Percentiles rank a stretch among this genome's conserved stretches.
Conservation (phyloP, 345 rosid genomes). For the Mallotus nudiflorus region DNA sequence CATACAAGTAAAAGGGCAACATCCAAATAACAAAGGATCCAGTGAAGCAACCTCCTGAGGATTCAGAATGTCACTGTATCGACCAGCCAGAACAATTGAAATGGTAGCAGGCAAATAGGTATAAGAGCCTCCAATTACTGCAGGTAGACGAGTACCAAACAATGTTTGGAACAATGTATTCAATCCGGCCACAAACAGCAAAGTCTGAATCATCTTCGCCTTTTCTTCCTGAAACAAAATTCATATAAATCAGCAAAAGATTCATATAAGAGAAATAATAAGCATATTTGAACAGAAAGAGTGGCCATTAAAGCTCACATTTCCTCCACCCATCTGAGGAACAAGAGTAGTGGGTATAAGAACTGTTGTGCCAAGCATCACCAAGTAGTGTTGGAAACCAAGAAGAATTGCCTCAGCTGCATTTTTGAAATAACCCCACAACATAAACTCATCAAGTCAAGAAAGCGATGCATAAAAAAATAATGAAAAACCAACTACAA, state of each 20-base stretch:
- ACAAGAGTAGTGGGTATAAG: slow-evolving; percentile 76
- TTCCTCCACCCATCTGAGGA: slow-evolving; percentile 98
- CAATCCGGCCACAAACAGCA: slow-evolving; percentile 88
- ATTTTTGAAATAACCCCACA: slow-evolving; percentile 21
- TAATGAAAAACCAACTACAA: background rate
- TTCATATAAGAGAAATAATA: slow-evolving; percentile 20
- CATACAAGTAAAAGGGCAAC: background rate
- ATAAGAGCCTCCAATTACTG: slow-evolving; percentile 83
- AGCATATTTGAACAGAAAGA: background rate
- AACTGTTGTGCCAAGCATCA: slow-evolving; percentile 96
- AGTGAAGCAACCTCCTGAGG: slow-evolving; percentile 73
- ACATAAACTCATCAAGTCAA: slow-evolving; percentile 5
- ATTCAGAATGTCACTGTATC: slow-evolving; percentile 70
- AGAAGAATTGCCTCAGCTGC: slow-evolving; percentile 94
- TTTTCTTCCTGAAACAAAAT: slow-evolving; percentile 66
- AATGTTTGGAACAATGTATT: slow-evolving; percentile 75
- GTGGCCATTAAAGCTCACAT: slow-evolving; percentile 44
- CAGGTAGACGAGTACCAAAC: slow-evolving; percentile 90
- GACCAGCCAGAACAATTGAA: slow-evolving; percentile 80
- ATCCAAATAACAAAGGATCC: slow-evolving; percentile 1
- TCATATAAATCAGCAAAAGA: slow-evolving; percentile 6
- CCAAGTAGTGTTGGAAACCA: slow-evolving; percentile 94
- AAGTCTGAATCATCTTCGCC: slow-evolving; percentile 89
- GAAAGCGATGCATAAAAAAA: no score
- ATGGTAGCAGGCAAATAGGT: slow-evolving; percentile 81